Base-by-base conservation (phyloP, 192 early-diverging fungal genomes). In the Rhizophagus sp. region DNA sequence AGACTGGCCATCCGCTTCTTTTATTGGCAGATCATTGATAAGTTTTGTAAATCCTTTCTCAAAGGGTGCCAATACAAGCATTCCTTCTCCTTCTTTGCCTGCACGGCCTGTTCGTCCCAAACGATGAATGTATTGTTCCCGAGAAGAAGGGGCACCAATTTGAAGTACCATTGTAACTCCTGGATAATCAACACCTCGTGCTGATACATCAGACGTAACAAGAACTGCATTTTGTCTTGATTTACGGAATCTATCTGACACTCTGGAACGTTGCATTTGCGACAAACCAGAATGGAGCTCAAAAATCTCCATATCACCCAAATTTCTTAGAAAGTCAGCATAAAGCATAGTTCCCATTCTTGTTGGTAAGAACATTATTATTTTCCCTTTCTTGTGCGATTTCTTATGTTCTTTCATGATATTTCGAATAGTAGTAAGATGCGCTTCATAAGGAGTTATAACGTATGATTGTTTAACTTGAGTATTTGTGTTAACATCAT, bases 171-270 rank as follows among this genome's bases (percentile, higher is more conserved):
- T 87, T 0, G 91, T 91, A 7, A 99, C 97, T 82, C 92, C 92
- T 17, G 97, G 97, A 76, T 98, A 98, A 84, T 99, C 98, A 34
- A 99, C 95, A 62, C 98, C 98, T 78, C 98, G 94, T 61, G 98
- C 97, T 75, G 96, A 96, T 2, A 99, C 96, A 83, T 98, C 98
- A 1, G 96, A 94, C 1, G 98, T 98, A 79, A 98, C 90, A 76
- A 99, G 87, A 50, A 98, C 91, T 27, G 83, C 86, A 61, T 88
- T 83, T 22, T 67, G 80, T 11, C 41, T 57, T 65, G 85, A 83
- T 8, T 81, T 85, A 70, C 97, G 89, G 90, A 98, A 99, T 17
- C 82, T 83, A 57, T 94, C 88, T 8, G 94, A 92, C 4, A 93
- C 89, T 24, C 88, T 85, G 17, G 89, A 88, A 64, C 96, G 94